Conservation (phyloP, 179 eudicot genomes). For the Drosera spatulata region DNA sequence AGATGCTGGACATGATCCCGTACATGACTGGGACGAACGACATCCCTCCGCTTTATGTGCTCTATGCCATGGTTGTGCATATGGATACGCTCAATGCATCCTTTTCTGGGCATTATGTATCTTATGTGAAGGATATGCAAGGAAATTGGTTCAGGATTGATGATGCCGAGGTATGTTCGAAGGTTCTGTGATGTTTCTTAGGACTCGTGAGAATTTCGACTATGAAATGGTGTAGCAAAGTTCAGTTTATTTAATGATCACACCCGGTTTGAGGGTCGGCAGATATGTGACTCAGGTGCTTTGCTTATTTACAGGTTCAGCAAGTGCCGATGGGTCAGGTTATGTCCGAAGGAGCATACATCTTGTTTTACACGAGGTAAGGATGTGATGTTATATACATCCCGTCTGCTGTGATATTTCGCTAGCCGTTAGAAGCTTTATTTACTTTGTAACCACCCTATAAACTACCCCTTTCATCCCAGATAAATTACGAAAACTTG, state of each 20-base stretch:
- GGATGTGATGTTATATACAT: background rate
- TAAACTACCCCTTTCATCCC: too few relatives aligned
- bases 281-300: background rate
- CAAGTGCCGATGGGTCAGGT: conserved; percentile 69
- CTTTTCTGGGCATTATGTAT: conserved; percentile 87
- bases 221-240: too few relatives aligned
- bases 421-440: too few relatives aligned
- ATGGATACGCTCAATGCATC: conserved; percentile 84
- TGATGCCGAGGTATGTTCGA: conserved; percentile 61
- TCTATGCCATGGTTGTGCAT: conserved; percentile 87
- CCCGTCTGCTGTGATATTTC: too few relatives aligned
- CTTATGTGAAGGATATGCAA: conserved; percentile 77
- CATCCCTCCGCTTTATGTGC: conserved; percentile 80
- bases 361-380: conserved; percentile 91
- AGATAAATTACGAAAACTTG: too few relatives aligned
- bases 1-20: conserved; percentile 91
- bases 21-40: conserved; percentile 84
- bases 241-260: background rate
- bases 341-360: conserved; percentile 97
- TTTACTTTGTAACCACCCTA: too few relatives aligned
- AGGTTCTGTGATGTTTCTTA: too few relatives aligned
- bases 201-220: too few relatives aligned
- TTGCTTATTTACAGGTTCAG: conserved; percentile 46
- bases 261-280: background rate
- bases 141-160: conserved; percentile 87